Evolutionary conservation across 805 yeast genomes (phyloP), one percentile per base, ranked within the genome.

Genomic region (Starmerella stellata): DNA sequence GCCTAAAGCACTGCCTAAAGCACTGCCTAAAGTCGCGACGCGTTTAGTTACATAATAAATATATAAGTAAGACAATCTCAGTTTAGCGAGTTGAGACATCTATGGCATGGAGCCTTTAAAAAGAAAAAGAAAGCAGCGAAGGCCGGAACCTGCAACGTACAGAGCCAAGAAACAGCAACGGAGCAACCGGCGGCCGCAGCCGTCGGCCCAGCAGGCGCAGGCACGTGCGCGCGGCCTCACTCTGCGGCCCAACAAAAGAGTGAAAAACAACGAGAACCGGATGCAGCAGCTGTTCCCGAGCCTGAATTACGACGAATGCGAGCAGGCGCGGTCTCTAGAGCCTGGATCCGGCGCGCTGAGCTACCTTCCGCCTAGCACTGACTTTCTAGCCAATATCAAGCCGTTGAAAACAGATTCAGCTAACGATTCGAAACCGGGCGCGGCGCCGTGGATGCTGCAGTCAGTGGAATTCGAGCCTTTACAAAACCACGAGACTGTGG

Each of bases 141-240:
- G n/a, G n/a, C n/a, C n/a, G n/a, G n/a, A n/a, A n/a, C n/a, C n/a
- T n/a, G n/a, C n/a, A n/a, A n/a, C n/a, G n/a, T n/a, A n/a, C n/a
- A n/a, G n/a, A n/a, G n/a, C n/a, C n/a, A n/a, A n/a, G n/a, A n/a
- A n/a, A n/a, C n/a, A n/a, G n/a, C n/a, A n/a, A n/a, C n/a, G n/a
- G n/a, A n/a, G n/a, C n/a, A n/a, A n/a, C n/a, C n/a, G n/a, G n/a
- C 25, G 25, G 25, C 25, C 25, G 25, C 25, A 23, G n/a, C n/a
- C n/a, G n/a, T n/a, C n/a, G n/a, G 11, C 29, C 11, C 11, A n/a
- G 11, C 42, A 41, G 35, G 52, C 45, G 37, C 14, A 36, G 37
- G 53, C 57, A 11, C 59, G 65, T 43, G 55, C 55, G 30, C 61
- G 65, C 52, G 61, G 44, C 42, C 19, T 31, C 14, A 21, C 21